A percentile compares a stretch with the other conserved stretches of the same genome.
phyloP scores from a whole-genome alignment of 78 protist species.

The Polysphondylium violaceum region DNA sequence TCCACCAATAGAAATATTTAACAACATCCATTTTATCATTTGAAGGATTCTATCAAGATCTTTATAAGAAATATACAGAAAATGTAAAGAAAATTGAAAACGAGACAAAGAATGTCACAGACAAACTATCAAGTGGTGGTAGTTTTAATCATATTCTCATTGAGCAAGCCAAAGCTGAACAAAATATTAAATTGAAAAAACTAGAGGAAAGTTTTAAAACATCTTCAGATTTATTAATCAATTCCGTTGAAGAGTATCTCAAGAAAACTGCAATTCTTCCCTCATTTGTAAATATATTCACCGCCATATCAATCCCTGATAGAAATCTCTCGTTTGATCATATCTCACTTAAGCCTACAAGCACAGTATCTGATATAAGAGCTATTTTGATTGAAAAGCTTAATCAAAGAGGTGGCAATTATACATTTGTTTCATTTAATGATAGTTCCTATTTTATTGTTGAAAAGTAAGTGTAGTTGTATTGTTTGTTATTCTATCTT shows the following conservation, averaged over 20 bases:
- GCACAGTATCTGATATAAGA: conserved; percentile 27
- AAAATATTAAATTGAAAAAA: conserved; percentile 1
- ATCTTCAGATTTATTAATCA: conserved; percentile 14
- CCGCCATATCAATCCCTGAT: conserved; percentile 13
- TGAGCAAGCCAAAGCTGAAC: conserved; percentile 31
- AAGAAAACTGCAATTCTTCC: conserved; percentile 43
- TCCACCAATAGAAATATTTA: conserved; percentile 31
- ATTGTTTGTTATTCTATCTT: too few species aligned
- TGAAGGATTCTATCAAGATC: conserved; percentile 43
- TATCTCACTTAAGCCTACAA: conserved; percentile 46
- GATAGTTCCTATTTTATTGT: conserved; percentile 12
- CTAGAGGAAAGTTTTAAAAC: conserved; percentile 14
- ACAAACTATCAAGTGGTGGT: not conserved
- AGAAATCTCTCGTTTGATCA: conserved; percentile 38
- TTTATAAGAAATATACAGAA: conserved; percentile 16
- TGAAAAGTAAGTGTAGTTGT: not conserved
- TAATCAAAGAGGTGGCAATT: conserved; percentile 37
- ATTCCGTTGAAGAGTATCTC: conserved; percentile 55
- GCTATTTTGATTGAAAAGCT: conserved; percentile 3
- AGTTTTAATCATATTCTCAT: not conserved
- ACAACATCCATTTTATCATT: conserved; percentile 45
- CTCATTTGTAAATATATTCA: conserved; percentile 22
- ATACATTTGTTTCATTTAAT: conserved; percentile 21
- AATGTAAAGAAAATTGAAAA: conserved; percentile 4
- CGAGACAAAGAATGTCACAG: not conserved